Percentiles rank a stretch among this genome's conserved stretches.
These are phyloP conservation scores for Trichoderma aggressivum DNA, from an alignment of 2,329 filamentous ascomycete genomes.

Conservation along the genomic window DNA sequence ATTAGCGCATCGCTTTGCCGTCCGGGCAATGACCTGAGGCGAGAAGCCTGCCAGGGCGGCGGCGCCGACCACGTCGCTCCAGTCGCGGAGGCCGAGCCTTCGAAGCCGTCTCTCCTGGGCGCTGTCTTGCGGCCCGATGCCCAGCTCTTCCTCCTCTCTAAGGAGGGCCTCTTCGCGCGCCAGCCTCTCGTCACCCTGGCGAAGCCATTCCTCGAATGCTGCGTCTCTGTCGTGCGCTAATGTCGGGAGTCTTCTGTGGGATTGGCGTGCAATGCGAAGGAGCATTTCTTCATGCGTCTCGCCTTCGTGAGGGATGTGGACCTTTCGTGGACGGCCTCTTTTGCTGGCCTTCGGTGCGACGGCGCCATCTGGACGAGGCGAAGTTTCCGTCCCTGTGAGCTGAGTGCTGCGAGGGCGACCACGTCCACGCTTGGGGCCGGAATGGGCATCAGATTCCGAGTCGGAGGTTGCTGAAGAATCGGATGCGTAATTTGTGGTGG, in stretches of 20 bases:
- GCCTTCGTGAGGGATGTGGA: slow-evolving; percentile 38
- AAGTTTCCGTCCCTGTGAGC: not conserved
- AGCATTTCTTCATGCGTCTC: slow-evolving; percentile 47
- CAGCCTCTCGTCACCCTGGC: slow-evolving; percentile 29
- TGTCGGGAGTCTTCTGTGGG: slow-evolving; percentile 31
- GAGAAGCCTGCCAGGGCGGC: slow-evolving; percentile 74
- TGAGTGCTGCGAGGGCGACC: slow-evolving; percentile 28
- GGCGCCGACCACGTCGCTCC: slow-evolving; percentile 79
- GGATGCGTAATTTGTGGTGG: slow-evolving; percentile 39
- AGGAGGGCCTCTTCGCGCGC: slow-evolving; percentile 6
- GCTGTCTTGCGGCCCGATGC: slow-evolving; percentile 20
- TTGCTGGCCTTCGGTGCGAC: slow-evolving; percentile 21
- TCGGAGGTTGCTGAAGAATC: slow-evolving; percentile 39
- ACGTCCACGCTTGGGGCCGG: slow-evolving; percentile 25
- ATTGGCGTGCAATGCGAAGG: slow-evolving; percentile 45
- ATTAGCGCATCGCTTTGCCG: slow-evolving; percentile 69
- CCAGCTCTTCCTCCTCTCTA: slow-evolving; percentile 21
- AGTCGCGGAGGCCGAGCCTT: slow-evolving; percentile 60
- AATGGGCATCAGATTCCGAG: slow-evolving; percentile 33
- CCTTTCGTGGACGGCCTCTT: slow-evolving; percentile 41
- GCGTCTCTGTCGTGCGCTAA: slow-evolving; percentile 28
- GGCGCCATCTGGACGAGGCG: not conserved
- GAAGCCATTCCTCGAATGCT: slow-evolving; percentile 36
- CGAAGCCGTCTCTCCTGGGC: slow-evolving; percentile 29
- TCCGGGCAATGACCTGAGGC: slow-evolving; percentile 59